Evolutionary conservation across 176 grass and related monocot genomes (phyloP).

Genomic region (Elaeis guineensis): DNA sequence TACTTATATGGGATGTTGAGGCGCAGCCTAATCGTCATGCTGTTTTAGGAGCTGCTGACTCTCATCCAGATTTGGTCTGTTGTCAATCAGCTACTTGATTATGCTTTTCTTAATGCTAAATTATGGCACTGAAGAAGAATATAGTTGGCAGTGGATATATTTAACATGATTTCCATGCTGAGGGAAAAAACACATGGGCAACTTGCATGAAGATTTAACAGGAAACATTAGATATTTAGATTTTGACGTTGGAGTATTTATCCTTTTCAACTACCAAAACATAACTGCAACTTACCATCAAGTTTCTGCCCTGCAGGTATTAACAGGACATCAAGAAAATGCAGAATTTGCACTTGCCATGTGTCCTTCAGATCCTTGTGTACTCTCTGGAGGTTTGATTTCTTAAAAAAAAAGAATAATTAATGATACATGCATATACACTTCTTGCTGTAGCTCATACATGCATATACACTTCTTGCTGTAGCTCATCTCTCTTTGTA

Average conservation of each 20-base stretch:
- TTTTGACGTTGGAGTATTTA: slow-evolving; percentile 6
- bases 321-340: slow-evolving; percentile 86
- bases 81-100: not conserved
- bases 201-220: not conserved
- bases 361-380: slow-evolving; percentile 86
- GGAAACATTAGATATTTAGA: not conserved
- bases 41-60: slow-evolving; percentile 54
- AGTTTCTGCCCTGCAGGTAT: slow-evolving; percentile 45
- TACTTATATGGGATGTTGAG: slow-evolving; percentile 95
- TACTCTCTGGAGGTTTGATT: slow-evolving; percentile 82
- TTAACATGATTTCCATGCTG: too few species aligned
- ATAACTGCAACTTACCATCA: slow-evolving; percentile 8
- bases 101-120: slow-evolving; percentile 4
- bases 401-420: too few species aligned
- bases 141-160: too few species aligned
- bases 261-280: slow-evolving; percentile 3
- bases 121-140: not conserved
- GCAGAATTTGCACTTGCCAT: slow-evolving; percentile 90
- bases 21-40: slow-evolving; percentile 78
- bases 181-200: too few species aligned
- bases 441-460: too few species aligned
- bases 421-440: too few species aligned
- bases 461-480: too few species aligned
- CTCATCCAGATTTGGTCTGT: slow-evolving; percentile 70
- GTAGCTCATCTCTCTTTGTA: too few species aligned